These are phyloP conservation scores for Daedaleopsis nitida DNA, from an alignment of 768 basidiomycete species.

Conservation along the genomic window DNA sequence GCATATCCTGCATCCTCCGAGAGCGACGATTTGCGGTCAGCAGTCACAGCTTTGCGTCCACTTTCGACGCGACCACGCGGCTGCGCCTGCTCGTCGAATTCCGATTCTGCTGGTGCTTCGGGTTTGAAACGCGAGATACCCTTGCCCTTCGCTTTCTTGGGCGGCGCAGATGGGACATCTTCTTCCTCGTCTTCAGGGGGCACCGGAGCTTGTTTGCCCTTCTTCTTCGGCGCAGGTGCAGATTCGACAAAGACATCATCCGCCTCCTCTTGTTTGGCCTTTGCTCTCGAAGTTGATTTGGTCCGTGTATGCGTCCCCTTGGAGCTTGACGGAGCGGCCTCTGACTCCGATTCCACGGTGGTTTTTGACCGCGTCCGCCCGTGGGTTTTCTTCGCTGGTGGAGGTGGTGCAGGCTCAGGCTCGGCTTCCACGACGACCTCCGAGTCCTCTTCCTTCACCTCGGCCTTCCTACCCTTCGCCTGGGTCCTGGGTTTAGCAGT, in stretches of 20 bases:
- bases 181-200: conserved; percentile 22
- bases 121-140: conserved; percentile 18
- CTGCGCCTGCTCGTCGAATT: conserved; percentile 13
- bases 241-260: conserved; percentile 6
- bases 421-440: conserved; percentile 4
- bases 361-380: conserved; percentile 23
- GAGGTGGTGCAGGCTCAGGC: neutral
- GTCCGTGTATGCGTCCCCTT: conserved; percentile 18
- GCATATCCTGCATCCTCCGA: conserved; percentile 32
- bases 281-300: conserved; percentile 13
- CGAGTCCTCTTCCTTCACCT: neutral
- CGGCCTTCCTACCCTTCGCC: conserved; percentile 12
- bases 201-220: conserved; percentile 12
- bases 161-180: conserved; percentile 1
- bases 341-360: conserved; percentile 19
- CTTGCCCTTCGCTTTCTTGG: conserved; percentile 14
- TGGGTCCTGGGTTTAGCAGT: conserved; percentile 4
- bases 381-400: conserved; percentile 18
- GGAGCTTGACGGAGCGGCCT: conserved; percentile 11
- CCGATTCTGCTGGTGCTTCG: conserved; percentile 18
- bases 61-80: conserved; percentile 3
- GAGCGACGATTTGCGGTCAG: conserved; percentile 20
- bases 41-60: neutral
- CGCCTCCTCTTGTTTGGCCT: conserved; percentile 20
- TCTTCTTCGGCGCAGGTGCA: conserved; percentile 10